These are phyloP conservation scores for Emergomyces pasteurianus DNA, from an alignment of 2,329 filamentous ascomycete genomes.

Conservation along the genomic window DNA sequence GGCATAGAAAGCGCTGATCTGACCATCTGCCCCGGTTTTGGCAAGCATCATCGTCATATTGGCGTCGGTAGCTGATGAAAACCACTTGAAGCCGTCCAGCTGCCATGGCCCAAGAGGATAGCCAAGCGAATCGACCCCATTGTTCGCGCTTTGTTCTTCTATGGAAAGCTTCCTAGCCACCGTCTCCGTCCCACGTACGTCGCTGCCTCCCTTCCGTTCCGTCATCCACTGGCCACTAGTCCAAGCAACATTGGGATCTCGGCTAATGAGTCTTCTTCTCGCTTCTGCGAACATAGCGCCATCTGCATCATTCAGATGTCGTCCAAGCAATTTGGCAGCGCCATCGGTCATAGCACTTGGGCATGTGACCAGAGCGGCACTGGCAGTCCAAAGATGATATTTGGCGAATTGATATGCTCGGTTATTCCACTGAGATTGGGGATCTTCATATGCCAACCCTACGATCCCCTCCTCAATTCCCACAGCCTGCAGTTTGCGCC, in stretches of 20 bases:
- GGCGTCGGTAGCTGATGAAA: slow-evolving; percentile 52
- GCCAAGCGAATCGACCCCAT: slow-evolving; percentile 18
- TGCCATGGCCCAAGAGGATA: slow-evolving; percentile 44
- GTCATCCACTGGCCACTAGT: slow-evolving; percentile 73
- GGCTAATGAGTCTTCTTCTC: slow-evolving; percentile 35
- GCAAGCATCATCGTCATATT: slow-evolving; percentile 55
- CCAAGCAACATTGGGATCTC: slow-evolving; percentile 41
- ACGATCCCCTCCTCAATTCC: slow-evolving; percentile 18
- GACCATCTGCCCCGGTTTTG: slow-evolving; percentile 37
- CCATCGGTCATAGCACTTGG: slow-evolving; percentile 20
- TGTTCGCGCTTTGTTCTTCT: slow-evolving; percentile 16
- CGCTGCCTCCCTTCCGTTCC: slow-evolving; percentile 55
- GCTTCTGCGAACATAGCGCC: slow-evolving; percentile 13
- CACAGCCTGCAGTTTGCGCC: slow-evolving; percentile 15
- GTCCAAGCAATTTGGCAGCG: slow-evolving; percentile 15
- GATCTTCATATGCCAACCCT: slow-evolving; percentile 12
- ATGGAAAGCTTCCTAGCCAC: slow-evolving; percentile 33
- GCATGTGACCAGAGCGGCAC: slow-evolving; percentile 17
- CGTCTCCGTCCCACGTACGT: slow-evolving; percentile 58
- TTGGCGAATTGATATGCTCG: slow-evolving; percentile 16
- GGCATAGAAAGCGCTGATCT: slow-evolving; percentile 51
- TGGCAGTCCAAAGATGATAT: slow-evolving; percentile 15
- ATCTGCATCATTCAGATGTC: slow-evolving; percentile 13
- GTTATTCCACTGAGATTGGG: slow-evolving; percentile 11
- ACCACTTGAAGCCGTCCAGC: slow-evolving; percentile 58